Evolutionary conservation across 495 filamentous ascomycete species (phyloP).

Genomic region (Xylaria grammica): DNA sequence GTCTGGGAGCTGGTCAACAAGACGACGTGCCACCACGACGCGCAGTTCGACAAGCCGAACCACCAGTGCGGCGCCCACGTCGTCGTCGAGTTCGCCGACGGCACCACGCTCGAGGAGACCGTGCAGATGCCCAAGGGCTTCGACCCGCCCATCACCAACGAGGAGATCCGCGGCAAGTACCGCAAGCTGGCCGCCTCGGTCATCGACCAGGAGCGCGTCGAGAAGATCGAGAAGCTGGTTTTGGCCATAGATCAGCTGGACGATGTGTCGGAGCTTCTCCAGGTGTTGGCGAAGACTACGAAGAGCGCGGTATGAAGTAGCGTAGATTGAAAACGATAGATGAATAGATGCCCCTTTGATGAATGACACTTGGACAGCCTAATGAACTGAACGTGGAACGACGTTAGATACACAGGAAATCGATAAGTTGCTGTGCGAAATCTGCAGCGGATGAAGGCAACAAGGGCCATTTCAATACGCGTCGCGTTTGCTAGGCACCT

Average conservation of each 20-base stretch:
- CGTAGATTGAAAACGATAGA: not conserved
- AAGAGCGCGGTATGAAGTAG: slow-evolving; percentile 7
- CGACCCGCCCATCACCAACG: slow-evolving; percentile 38
- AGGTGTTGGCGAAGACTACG: slow-evolving; percentile 2
- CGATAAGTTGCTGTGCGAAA: no score
- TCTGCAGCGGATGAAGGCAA: no score
- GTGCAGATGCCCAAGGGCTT: slow-evolving; percentile 34
- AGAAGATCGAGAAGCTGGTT: slow-evolving; percentile 43
- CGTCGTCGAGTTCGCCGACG: slow-evolving; percentile 33
- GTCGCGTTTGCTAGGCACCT: no score
- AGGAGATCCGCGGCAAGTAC: slow-evolving; percentile 46
- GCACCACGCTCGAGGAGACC: slow-evolving; percentile 24
- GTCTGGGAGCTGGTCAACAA: slow-evolving; percentile 47
- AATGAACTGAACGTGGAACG: no score
- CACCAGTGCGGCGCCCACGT: slow-evolving; percentile 16
- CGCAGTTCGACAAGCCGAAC: slow-evolving; percentile 31
- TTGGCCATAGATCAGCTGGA: slow-evolving; percentile 24
- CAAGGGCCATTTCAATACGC: no score
- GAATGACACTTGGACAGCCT: no score
- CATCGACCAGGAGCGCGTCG: slow-evolving; percentile 32
- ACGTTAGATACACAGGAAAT: no score
- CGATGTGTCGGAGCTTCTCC: slow-evolving; percentile 13
- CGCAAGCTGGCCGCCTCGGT: slow-evolving; percentile 34
- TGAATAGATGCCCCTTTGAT: no score
- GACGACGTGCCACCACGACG: slow-evolving; percentile 41